Evolutionary conservation across 106 monocot species (phyloP), one percentile per base, ranked within the genome.

Genomic region (Vanilla planifolia): DNA sequence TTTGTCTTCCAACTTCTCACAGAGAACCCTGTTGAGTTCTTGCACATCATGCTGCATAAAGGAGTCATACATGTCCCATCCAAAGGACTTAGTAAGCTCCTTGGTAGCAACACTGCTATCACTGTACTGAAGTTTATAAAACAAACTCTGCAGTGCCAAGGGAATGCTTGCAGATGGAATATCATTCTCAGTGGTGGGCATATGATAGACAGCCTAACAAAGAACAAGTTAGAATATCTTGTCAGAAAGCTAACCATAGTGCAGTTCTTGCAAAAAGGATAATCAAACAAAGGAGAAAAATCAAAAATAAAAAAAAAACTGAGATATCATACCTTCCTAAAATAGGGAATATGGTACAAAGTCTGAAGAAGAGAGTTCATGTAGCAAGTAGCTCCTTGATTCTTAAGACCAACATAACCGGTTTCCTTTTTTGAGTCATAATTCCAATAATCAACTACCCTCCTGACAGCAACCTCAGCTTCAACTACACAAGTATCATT

Each of bases 291-390:
- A 34, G 24, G 61, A 57, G n/a, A 9, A 41, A 22, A 25, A 20
- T n/a, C n/a, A n/a, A n/a, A n/a, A n/a, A n/a, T n/a, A n/a, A n/a
- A n/a, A n/a, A n/a, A n/a, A n/a, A n/a, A n/a, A n/a, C n/a, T n/a
- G n/a, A n/a, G 16, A 28, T 16, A 20, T 16, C 51, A 60, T 73
- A 84, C 92, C 81, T 84, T 88, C 70, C 92, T 67, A 40, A 93
- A 93, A 52, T 93, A 88, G 2, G 84, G 80, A 59, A 79, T 93
- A 66, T 84, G 84, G 43, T 88, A 93, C 37, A 93, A 42, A 58
- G 92, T 84, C 59, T 93, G 92, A 67, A 93, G 88, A 71, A 93
- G 81, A 60, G 92, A 93, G 61, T 93, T 93, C 92, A 93, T 93
- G 67, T 93, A 93, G 50, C 92, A 93, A 22, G 92, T 93, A 62